Evolutionary conservation across 176 grass and related monocot species (phyloP), one percentile per base, ranked within the genome.

Genomic region (Carex littledalei): DNA sequence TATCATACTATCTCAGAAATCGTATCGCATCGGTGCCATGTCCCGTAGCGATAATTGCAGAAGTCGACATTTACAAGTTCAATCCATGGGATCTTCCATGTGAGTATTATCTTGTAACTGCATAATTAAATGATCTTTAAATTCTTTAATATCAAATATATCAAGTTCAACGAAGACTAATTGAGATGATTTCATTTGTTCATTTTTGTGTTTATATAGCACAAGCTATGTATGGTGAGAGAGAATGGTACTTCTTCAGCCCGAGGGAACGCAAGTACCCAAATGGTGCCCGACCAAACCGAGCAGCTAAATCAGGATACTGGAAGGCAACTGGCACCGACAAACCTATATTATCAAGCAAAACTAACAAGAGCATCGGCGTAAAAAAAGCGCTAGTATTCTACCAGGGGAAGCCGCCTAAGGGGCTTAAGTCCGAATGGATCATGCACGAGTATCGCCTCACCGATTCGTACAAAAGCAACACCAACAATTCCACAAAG

Each of bases 391-490:
- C 90, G 0, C 92, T 97, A 0, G 94, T 97, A 3, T 97, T 97
- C 87, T 97, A 94, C 74, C 8, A 10, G 7, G 94, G 94, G 0
- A 92, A 86, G 75, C 92, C 94, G 0, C 94, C 94, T 3, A 92
- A 81, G 75, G 94, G 94, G 0, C 34, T 64, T 15, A 97, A 97
- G 71, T 91, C 92, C 0, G 92, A 91, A 18, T 98, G 95, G 95
- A 94, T 98, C 82, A 98, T 98, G 95, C 95, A 98, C 49, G 95
- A 98, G 86, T 98, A 91, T 78, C 89, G 92, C 12, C 86, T 95
- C 32, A 68, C 49, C 0, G 63, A 83, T 66, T 13, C 61, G 21
- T 15, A 16, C 21, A 83, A 83, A 29, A 68, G 50, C 8, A 39
- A 12, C 43, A 83, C 6, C 13, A 83, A 7, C 20, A 83, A 22